Evolutionary conservation across 805 yeast species (phyloP).

Genomic region (Spathaspora hagerdaliae): DNA sequence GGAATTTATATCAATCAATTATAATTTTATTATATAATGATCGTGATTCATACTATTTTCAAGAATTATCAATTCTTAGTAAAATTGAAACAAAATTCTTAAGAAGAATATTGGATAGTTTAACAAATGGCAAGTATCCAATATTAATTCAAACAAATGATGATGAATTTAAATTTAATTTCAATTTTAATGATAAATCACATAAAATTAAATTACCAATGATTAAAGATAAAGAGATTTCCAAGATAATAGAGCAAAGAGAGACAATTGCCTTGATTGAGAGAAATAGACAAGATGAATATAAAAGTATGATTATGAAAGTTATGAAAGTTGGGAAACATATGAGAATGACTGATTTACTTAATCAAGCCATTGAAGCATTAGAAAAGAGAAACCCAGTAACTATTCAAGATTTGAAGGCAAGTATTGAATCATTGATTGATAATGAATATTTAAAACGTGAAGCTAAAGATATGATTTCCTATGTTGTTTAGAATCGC

Average conservation of each 20-base stretch:
- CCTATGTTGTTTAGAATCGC: constrained; percentile 26
- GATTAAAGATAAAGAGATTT: constrained; percentile 16
- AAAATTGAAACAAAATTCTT: constrained; percentile 32
- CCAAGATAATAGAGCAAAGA: constrained; percentile 2
- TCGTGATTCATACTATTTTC: constrained; percentile 12
- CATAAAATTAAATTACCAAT: constrained; percentile 26
- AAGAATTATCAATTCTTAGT: constrained; percentile 20
- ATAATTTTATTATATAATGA: constrained; percentile 37
- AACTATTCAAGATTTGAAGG: constrained; percentile 26
- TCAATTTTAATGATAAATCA: constrained; percentile 23
- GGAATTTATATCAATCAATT: constrained; percentile 43
- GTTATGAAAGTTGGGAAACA: constrained; percentile 27
- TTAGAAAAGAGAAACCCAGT: constrained; percentile 23
- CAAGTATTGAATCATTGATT: constrained; percentile 31
- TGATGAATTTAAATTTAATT: constrained; percentile 16
- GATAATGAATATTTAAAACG: constrained; percentile 30
- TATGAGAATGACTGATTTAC: constrained; percentile 22
- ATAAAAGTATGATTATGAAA: constrained; percentile 22
- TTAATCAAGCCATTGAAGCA: constrained; percentile 19
- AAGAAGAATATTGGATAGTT: constrained; percentile 22
- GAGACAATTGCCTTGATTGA: constrained; percentile 5
- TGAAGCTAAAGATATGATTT: constrained; percentile 15
- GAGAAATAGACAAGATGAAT: constrained; percentile 25
- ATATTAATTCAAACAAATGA: constrained; percentile 14
- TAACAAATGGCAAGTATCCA: constrained; percentile 28